Evolutionary conservation across 352 stramenopile genomes (phyloP).

Genomic region (Pythium phragmiticola): DNA sequence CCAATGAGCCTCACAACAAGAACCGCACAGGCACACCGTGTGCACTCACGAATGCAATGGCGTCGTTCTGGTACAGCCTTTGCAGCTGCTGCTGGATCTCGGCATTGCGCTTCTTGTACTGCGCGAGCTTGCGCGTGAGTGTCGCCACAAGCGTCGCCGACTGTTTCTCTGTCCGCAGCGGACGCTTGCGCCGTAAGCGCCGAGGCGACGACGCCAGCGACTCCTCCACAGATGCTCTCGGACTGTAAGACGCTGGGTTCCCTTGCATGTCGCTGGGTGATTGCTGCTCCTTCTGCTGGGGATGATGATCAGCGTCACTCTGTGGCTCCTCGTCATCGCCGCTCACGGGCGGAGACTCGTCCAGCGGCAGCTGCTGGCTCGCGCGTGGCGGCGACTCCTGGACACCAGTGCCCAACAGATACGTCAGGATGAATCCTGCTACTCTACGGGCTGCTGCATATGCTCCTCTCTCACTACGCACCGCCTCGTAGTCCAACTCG

Average conservation of each 20-base stretch:
- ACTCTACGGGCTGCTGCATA: not conserved
- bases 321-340: not conserved
- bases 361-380: not conserved
- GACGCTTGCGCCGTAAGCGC: slow-evolving; percentile 3
- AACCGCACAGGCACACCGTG: not conserved
- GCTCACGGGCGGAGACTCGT: not conserved
- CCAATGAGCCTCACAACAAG: not conserved
- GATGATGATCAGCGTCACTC: not conserved
- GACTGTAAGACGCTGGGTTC: not conserved
- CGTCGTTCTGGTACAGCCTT: slow-evolving; percentile 49
- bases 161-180: slow-evolving; percentile 5
- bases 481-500: slow-evolving; percentile 33
- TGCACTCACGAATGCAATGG: slow-evolving; percentile 40
- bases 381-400: slow-evolving; percentile 20
- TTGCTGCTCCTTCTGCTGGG: not conserved
- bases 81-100: slow-evolving; percentile 51
- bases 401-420: not conserved
- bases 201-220: not conserved
- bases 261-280: not conserved
- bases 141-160: slow-evolving; percentile 7
- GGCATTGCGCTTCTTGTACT: slow-evolving; percentile 43
- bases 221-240: not conserved
- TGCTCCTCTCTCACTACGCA: slow-evolving; percentile 1
- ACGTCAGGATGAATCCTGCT: not conserved
- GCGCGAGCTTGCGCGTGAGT: slow-evolving; percentile 42